Conservation (phyloP, 768 basidiomycete genomes). For the Pisolithus tinctorius region DNA sequence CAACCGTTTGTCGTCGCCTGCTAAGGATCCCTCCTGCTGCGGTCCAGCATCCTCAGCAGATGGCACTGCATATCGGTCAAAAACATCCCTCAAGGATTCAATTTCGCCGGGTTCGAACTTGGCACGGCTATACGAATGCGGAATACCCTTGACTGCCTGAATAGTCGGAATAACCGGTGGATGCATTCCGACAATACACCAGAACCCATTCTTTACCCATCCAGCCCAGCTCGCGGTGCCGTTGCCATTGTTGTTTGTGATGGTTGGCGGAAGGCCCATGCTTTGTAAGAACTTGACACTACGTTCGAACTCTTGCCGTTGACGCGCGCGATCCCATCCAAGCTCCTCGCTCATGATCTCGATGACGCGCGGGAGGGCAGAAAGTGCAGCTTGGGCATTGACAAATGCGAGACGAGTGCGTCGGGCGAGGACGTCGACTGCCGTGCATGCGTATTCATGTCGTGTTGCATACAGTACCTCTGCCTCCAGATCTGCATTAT, state of each 20-base stretch:
- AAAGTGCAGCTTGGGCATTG: constrained; percentile 79
- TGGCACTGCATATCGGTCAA: constrained; percentile 13
- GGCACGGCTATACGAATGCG: constrained; percentile 38
- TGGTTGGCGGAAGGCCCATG: constrained; percentile 76
- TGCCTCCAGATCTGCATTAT: constrained; percentile 69
- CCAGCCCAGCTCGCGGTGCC: constrained; percentile 16
- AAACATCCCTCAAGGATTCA: constrained; percentile 35
- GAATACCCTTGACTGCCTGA: constrained; percentile 5
- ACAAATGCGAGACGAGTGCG: constrained; percentile 93
- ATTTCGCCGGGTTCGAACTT: constrained; percentile 50
- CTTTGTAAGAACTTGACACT: constrained; percentile 65
- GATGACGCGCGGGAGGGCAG: constrained; percentile 79
- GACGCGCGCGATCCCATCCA: constrained; percentile 60
- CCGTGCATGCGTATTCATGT: constrained; percentile 90
- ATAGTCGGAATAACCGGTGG: not conserved
- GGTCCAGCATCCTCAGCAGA: constrained; percentile 4
- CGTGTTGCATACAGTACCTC: constrained; percentile 86
- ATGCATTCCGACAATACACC: constrained; percentile 19
- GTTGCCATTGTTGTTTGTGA: constrained; percentile 24
- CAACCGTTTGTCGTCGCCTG: constrained; percentile 24
- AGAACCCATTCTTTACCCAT: constrained; percentile 10
- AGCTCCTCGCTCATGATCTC: constrained; percentile 89
- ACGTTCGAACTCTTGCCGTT: constrained; percentile 48
- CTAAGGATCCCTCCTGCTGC: constrained; percentile 4
- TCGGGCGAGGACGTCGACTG: constrained; percentile 87